phyloP scores from a whole-genome alignment of 495 filamentous ascomycete genomes.

The Aspergillus avenaceus region DNA sequence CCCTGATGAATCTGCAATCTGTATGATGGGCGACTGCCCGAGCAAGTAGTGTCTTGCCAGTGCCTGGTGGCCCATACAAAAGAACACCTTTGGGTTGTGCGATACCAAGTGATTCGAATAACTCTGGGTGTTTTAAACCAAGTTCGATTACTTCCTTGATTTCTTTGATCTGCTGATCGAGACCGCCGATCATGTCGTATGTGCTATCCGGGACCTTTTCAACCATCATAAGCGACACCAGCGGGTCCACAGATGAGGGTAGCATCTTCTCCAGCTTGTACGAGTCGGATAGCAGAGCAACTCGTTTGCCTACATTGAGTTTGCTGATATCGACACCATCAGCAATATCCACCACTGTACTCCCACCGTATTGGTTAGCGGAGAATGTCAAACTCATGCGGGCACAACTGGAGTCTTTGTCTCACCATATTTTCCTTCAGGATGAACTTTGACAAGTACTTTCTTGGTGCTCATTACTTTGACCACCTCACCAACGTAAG shows the following conservation, averaged over 20 bases:
- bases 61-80: constrained; percentile 94
- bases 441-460: constrained; percentile 97
- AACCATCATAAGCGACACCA: constrained; percentile 99
- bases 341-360: constrained; percentile 88
- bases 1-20: constrained; percentile 97
- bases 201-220: constrained; percentile 99
- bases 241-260: constrained; percentile 92
- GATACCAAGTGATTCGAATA: constrained; percentile 98
- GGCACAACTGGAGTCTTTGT: neutral
- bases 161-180: constrained; percentile 99
- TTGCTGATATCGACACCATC: constrained; percentile 92
- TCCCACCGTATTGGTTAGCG: constrained; percentile 13
- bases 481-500: constrained; percentile 97
- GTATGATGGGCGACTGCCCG: constrained; percentile 97
- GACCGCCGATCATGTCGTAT: constrained; percentile 99
- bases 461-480: constrained; percentile 99
- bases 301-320: constrained; percentile 95
- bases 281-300: constrained; percentile 89
- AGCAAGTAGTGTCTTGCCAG: constrained; percentile 93
- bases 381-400: neutral
- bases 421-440: constrained; percentile 99
- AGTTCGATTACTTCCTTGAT: constrained; percentile 99
- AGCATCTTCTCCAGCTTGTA: constrained; percentile 99
- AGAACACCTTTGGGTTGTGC: constrained; percentile 97
- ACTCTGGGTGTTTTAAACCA: constrained; percentile 93